These are phyloP conservation scores for Exserohilum turcica DNA, from an alignment of 2,329 filamentous ascomycete genomes.

Conservation along the genomic window DNA sequence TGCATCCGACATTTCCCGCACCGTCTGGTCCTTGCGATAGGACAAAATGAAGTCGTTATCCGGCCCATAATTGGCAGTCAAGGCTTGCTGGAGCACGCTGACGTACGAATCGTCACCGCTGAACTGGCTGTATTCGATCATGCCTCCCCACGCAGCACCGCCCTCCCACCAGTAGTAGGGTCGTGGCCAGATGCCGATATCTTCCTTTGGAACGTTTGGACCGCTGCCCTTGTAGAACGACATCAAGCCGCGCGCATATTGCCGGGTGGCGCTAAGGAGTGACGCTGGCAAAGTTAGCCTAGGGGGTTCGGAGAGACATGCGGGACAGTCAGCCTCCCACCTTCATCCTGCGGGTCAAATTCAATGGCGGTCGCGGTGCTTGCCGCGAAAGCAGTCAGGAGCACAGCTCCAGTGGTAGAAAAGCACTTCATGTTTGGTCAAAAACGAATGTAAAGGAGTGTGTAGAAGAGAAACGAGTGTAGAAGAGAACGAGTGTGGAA, in stretches of 20 bases:
- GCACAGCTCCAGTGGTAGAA: conserved; percentile 41
- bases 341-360: conserved; percentile 41
- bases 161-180: conserved; percentile 57
- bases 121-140: conserved; percentile 55
- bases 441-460: conserved; percentile 14
- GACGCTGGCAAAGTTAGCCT: conserved; percentile 24
- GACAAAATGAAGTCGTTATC: conserved; percentile 54
- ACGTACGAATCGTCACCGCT: conserved; percentile 53
- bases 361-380: conserved; percentile 33
- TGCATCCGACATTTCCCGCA: conserved; percentile 6
- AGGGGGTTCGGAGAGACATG: not conserved
- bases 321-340: not conserved
- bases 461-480: conserved; percentile 6
- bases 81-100: conserved; percentile 49
- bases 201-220: conserved; percentile 24
- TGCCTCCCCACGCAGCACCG: conserved; percentile 47
- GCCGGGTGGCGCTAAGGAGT: conserved; percentile 32
- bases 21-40: conserved; percentile 42
- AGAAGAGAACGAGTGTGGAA: conserved; percentile 5
- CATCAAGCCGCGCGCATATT: conserved; percentile 45
- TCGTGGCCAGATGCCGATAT: conserved; percentile 50
- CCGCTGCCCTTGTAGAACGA: conserved; percentile 42
- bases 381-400: conserved; percentile 39
- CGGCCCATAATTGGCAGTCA: conserved; percentile 50
- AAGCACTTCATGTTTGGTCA: conserved; percentile 40